Evolutionary conservation across 2,329 filamentous ascomycete species (phyloP), one percentile per base, ranked within the genome.

Genomic region (Monilinia vaccinii-corymbosi): DNA sequence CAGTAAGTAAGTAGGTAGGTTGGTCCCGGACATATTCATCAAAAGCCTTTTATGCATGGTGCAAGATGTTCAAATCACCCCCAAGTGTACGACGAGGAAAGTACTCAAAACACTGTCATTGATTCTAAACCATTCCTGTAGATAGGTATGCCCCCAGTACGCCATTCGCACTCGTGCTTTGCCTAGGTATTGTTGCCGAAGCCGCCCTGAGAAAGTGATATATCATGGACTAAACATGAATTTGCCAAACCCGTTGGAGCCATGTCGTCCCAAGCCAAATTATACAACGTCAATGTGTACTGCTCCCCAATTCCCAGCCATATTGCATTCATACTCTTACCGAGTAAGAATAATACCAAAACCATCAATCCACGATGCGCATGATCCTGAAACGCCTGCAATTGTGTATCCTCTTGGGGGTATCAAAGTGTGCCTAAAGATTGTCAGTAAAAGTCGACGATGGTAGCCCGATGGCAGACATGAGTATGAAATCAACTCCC

Each of bases 341-440:
- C 85, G 80, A 51, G 84, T 84, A 68, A 91, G 88, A 68, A 97
- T 85, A 60, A 96, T 78, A 10, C 89, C 87, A 72, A 97, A 90
- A 4, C 89, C 88, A 72, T 96, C 91, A 25, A 97, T 76, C 90
- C 90, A 96, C 52, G 81, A 72, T 42, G 81, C 91, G 69, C 85
- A 89, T 56, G 88, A 89, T 60, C 94, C 94, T 13, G 89, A 88
- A 64, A 97, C 81, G 61, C 94, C 94, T 63, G 89, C 92, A 70
- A 97, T 87, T 65, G 81, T 89, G 75, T 94, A 97, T 52, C 93
- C 93, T 66, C 88, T 81, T 13, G 94, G 94, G 56, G 93, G 91
- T 67, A 97, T 89, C 62, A 99, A 79, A 38, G 86, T 94, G 73
- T 92, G 87, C 64, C 93, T 97, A 67, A 23, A 49, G 18, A 38